Evolutionary conservation across 306 rosid species (phyloP), one percentile per base, ranked within the genome.

Genomic region (Citrullus amarus): DNA sequence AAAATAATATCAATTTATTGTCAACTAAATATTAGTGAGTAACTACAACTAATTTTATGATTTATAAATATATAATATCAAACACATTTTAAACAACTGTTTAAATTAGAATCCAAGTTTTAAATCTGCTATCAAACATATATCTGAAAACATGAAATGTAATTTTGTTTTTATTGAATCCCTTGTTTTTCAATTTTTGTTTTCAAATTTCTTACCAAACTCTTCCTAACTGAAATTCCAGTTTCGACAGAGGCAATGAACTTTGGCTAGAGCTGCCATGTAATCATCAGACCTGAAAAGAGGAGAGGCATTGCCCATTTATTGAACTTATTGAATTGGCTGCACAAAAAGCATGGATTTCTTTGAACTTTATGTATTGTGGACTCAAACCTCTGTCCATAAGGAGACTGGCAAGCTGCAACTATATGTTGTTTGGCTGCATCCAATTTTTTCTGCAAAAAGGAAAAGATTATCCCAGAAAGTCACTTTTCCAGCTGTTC

Each of bases 241-340:
- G 63, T 87, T 90, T 85, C 95, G 88, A 85, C 91, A 91, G 30
- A 84, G 89, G 79, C 92, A 82, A 80, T 91, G 98, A 91, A 95
- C 97, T 86, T 86, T 88, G 55, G 97, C 89, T 17, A 95, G 90
- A 79, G 97, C 86, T 51, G 91, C 93, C 97, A 92, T 95, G 71
- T 95, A 95, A 85, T 95, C 97, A 77, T 91, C 92, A 67, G 97
- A 91, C 82, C 98, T 95, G 88, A 82, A 78, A 82, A 32, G 30
- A 71, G 84, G 50, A 75, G 72, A 56, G 56, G 36, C 82, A 57
- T 34, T 69, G 50, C n/a, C 38, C 75, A 77, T 68, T 1, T 2
- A 46, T 44, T 46, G 56, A 70, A 70, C 25, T 48, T 4, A 70
- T 20, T 51, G 1, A 48, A 71, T 71, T 71, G 41, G 59, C 28